A percentile compares a stretch with the other conserved stretches of the same genome.
Conservation (phyloP, 2,329 filamentous ascomycete species). For the Talaromyces piceae region DNA sequence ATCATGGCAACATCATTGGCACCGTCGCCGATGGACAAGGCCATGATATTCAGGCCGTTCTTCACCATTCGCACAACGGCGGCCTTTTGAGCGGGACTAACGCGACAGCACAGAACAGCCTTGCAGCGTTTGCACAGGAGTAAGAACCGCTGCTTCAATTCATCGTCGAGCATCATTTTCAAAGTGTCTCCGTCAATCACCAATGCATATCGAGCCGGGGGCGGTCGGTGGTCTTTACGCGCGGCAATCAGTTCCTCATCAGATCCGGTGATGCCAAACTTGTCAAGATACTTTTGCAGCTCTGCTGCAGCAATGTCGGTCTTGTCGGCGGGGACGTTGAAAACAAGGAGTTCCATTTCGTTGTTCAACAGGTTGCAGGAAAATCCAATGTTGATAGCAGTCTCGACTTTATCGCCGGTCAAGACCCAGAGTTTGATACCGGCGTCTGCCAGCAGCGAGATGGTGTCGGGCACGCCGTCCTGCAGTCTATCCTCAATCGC, state of each 20-base stretch:
- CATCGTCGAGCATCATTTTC: constrained; percentile 75
- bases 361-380: constrained; percentile 97
- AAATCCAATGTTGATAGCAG: constrained; percentile 98
- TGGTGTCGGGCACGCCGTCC: constrained; percentile 93
- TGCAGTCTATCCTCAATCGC: constrained; percentile 96
- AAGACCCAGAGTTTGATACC: constrained; percentile 99
- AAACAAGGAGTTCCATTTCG: constrained; percentile 90
- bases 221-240: constrained; percentile 75
- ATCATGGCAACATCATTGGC: constrained; percentile 98
- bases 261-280: constrained; percentile 73
- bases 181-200: constrained; percentile 94
- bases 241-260: constrained; percentile 78
- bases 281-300: constrained; percentile 63
- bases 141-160: constrained; percentile 83
- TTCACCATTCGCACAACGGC: constrained; percentile 97
- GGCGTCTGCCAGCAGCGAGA: constrained; percentile 79
- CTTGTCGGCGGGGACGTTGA: constrained; percentile 75
- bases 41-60: constrained; percentile 90
- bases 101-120: constrained; percentile 92
- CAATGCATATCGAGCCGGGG: constrained; percentile 79
- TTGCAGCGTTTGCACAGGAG: constrained; percentile 95
- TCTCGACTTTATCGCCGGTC: constrained; percentile 97
- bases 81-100: constrained; percentile 93
- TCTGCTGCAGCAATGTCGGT: constrained; percentile 58
- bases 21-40: constrained; percentile 84